Conservation (phyloP, 2,329 filamentous ascomycete genomes). For the Ceratocystis albifundus region DNA sequence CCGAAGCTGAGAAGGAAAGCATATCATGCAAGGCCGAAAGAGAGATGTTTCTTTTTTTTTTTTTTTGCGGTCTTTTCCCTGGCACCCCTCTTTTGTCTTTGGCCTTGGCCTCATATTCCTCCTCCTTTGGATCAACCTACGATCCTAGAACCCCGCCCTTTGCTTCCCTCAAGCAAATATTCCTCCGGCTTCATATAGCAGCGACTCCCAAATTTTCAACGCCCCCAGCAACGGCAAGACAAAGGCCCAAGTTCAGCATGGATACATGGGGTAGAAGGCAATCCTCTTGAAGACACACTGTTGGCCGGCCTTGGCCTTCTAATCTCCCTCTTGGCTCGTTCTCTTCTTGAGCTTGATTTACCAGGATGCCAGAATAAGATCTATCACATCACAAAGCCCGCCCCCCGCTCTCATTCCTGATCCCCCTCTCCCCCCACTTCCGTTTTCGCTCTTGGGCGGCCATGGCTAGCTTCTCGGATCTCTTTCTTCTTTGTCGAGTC, state of each 20-base stretch:
- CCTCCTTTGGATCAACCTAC: conserved; percentile 5
- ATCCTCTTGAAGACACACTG: background rate
- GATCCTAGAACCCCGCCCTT: conserved; percentile 4
- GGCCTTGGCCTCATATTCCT: background rate
- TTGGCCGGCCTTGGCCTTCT: conserved; percentile 3
- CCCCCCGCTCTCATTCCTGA: background rate
- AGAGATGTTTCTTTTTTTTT: too few relatives aligned
- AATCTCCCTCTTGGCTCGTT: conserved; percentile 7
- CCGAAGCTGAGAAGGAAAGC: background rate
- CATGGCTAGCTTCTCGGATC: background rate
- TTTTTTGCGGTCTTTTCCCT: background rate
- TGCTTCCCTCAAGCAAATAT: background rate
- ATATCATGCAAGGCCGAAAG: background rate
- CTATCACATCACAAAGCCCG: conserved; percentile 5
- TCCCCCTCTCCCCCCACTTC: background rate
- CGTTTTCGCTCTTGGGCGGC: background rate
- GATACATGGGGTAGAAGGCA: background rate
- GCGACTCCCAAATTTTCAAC: background rate
- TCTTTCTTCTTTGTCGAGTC: conserved; percentile 1
- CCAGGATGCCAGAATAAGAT: background rate
- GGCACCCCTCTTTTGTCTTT: conserved; percentile 3
- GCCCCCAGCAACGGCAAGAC: too few relatives aligned
- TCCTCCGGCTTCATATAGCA: background rate
- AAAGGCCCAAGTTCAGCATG: background rate
- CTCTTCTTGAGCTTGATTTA: conserved; percentile 3